Percentiles rank a stretch among this genome's conserved stretches.
phyloP scores from a whole-genome alignment of 164 flowering plant species.

The Aristolochia californica region DNA sequence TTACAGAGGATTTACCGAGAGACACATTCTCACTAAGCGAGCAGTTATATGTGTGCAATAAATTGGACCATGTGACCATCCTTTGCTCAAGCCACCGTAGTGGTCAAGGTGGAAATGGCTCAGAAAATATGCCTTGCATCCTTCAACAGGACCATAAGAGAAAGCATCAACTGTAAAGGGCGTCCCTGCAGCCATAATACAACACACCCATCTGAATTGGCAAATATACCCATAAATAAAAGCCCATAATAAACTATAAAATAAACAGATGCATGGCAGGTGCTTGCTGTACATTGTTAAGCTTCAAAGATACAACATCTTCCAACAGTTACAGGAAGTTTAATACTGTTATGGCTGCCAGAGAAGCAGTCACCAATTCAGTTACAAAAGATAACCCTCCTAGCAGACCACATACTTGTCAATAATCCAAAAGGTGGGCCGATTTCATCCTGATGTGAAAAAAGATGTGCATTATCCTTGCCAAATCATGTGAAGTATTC shows the following conservation, averaged over 20 bases:
- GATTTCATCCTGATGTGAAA: no score
- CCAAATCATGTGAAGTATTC: no score
- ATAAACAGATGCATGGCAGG: neutral
- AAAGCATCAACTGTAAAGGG: constrained; percentile 76
- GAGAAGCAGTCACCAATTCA: no score
- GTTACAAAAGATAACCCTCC: no score
- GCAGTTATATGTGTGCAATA: constrained; percentile 65
- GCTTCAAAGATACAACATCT: no score
- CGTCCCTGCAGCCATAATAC: constrained; percentile 31
- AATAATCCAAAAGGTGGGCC: no score
- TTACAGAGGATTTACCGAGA: constrained; percentile 52
- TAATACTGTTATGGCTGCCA: no score
- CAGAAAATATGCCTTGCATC: constrained; percentile 61
- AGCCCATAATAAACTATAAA: neutral
- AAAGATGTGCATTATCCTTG: no score
- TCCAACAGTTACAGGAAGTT: no score
- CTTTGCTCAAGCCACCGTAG: constrained; percentile 60
- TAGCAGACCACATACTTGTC: no score
- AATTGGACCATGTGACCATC: constrained; percentile 71
- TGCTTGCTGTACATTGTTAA: no score
- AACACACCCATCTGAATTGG: neutral
- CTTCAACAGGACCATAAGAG: constrained; percentile 50
- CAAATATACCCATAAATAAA: neutral
- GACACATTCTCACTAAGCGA: constrained; percentile 41
- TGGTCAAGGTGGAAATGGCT: constrained; percentile 69